phyloP scores from a whole-genome alignment of 768 basidiomycete genomes.

The Suillus hirtellus region DNA sequence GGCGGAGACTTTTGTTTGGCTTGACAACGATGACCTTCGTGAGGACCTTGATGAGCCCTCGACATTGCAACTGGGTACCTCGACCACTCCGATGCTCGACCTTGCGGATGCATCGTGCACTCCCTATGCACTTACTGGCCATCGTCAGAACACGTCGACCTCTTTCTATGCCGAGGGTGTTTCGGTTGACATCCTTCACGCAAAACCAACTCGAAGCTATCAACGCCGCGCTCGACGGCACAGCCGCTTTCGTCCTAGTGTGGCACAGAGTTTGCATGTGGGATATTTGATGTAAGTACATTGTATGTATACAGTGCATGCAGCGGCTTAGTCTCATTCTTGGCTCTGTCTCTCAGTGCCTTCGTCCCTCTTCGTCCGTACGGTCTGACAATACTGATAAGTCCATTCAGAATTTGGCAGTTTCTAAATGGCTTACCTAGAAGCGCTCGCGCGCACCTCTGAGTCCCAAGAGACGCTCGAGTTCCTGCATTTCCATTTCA shows the following conservation, averaged over 20 bases:
- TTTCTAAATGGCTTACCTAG: too few relatives aligned
- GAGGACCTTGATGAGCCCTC: slow-evolving; percentile 39
- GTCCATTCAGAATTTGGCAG: too few relatives aligned
- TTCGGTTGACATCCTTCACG: slow-evolving; percentile 61
- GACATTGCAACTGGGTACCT: slow-evolving; percentile 31
- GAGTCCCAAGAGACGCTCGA: too few relatives aligned
- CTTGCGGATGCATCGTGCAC: slow-evolving; percentile 15
- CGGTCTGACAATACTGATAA: too few relatives aligned
- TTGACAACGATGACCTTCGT: slow-evolving; percentile 51
- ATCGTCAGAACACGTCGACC: slow-evolving; percentile 33
- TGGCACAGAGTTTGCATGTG: too few relatives aligned
- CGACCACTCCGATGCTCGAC: slow-evolving; percentile 17
- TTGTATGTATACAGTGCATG: too few relatives aligned
- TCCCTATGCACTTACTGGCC: slow-evolving; percentile 9
- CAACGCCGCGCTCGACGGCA: slow-evolving; percentile 48
- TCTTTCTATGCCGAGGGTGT: slow-evolving; percentile 33
- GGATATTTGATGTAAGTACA: too few relatives aligned
- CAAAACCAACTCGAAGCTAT: slow-evolving; percentile 87
- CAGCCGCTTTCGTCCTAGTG: slow-evolving; percentile 31
- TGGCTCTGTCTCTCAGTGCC: too few relatives aligned
- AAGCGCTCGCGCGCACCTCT: too few relatives aligned
- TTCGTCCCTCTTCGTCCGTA: too few relatives aligned
- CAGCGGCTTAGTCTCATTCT: too few relatives aligned
- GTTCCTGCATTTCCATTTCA: too few relatives aligned
- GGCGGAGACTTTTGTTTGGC: slow-evolving; percentile 21